These are phyloP conservation scores for Metschnikowia hibisci DNA, from an alignment of 805 yeast genomes.

Conservation along the genomic window DNA sequence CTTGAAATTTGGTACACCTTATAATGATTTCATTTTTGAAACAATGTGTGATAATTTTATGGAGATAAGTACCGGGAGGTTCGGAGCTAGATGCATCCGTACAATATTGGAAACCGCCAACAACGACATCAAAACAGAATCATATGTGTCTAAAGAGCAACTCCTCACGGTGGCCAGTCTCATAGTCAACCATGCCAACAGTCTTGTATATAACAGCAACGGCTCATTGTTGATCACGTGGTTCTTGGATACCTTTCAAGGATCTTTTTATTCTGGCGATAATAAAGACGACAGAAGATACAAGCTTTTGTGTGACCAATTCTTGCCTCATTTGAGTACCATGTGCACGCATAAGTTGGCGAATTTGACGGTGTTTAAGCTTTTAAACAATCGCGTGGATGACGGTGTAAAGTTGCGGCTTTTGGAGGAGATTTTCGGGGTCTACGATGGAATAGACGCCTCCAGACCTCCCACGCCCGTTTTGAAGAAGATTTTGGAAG, in stretches of 20 bases:
- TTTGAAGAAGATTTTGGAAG: slow-evolving; percentile 60
- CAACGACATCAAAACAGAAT: slow-evolving; percentile 26
- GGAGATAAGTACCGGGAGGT: slow-evolving; percentile 81
- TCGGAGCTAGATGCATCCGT: slow-evolving; percentile 92
- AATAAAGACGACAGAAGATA: slow-evolving; percentile 45
- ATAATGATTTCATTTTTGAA: slow-evolving; percentile 85
- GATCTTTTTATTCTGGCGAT: slow-evolving; percentile 24
- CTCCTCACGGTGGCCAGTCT: slow-evolving; percentile 69
- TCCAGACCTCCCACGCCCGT: slow-evolving; percentile 19
- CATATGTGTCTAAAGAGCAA: slow-evolving; percentile 50
- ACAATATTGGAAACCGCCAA: slow-evolving; percentile 84
- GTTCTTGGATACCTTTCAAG: slow-evolving; percentile 74
- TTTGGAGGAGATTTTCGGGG: slow-evolving; percentile 64
- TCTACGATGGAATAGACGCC: slow-evolving; percentile 23
- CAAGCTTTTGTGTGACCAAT: slow-evolving; percentile 55
- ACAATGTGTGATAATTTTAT: slow-evolving; percentile 72
- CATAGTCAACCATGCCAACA: slow-evolving; percentile 73
- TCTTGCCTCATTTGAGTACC: slow-evolving; percentile 57
- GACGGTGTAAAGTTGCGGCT: slow-evolving; percentile 56
- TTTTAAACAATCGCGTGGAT: slow-evolving; percentile 67
- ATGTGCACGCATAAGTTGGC: slow-evolving; percentile 82
- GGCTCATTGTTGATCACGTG: slow-evolving; percentile 89
- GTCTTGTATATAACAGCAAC: slow-evolving; percentile 75
- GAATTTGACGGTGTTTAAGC: slow-evolving; percentile 73
- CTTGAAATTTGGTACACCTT: slow-evolving; percentile 82